A percentile compares a stretch with the other conserved stretches of the same genome.
Conservation (phyloP, 1,284 basidiomycete genomes). For the Phellopilus nigrolimitatus region DNA sequence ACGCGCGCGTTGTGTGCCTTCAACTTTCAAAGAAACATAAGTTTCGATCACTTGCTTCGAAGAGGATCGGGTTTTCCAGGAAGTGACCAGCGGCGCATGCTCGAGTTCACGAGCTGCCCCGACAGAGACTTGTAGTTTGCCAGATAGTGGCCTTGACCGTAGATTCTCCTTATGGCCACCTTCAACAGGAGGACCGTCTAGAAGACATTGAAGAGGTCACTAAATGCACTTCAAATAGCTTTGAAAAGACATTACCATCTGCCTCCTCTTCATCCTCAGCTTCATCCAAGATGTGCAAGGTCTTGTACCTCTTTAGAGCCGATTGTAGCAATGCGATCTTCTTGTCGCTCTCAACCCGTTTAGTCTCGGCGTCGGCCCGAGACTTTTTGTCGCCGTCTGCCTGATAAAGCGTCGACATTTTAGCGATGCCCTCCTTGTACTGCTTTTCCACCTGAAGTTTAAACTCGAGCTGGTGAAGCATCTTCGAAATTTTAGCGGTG, state of each 20-base stretch:
- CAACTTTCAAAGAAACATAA: slow-evolving; percentile 91
- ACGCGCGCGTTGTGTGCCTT: slow-evolving; percentile 89
- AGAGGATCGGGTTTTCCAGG: slow-evolving; percentile 60
- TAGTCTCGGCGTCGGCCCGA: slow-evolving; percentile 87
- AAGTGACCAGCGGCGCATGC: slow-evolving; percentile 73
- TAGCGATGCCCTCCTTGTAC: slow-evolving; percentile 98
- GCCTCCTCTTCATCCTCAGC: slow-evolving; percentile 77
- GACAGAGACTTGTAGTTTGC: slow-evolving; percentile 87
- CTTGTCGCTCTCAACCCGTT: slow-evolving; percentile 90
- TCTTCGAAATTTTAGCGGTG: slow-evolving; percentile 93
- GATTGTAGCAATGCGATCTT: slow-evolving; percentile 93
- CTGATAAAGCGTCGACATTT: slow-evolving; percentile 94
- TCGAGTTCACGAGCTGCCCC: slow-evolving; percentile 92
- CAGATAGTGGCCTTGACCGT: slow-evolving; percentile 89
- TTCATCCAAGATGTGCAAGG: slow-evolving; percentile 89
- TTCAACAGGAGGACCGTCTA: slow-evolving; percentile 55
- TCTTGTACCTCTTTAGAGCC: slow-evolving; percentile 95
- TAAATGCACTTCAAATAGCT: slow-evolving; percentile 17
- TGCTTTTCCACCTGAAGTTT: slow-evolving; percentile 98
- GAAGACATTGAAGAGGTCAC: slow-evolving; percentile 14
- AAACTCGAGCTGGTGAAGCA: slow-evolving; percentile 99
- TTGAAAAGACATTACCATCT: slow-evolving; percentile 35
- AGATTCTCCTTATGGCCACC: slow-evolving; percentile 89
- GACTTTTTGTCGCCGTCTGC: slow-evolving; percentile 96
- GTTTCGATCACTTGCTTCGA: slow-evolving; percentile 84